Evolutionary conservation across 2,329 filamentous ascomycete genomes (phyloP).

Genomic region (Ophiostoma triangulosporum): DNA sequence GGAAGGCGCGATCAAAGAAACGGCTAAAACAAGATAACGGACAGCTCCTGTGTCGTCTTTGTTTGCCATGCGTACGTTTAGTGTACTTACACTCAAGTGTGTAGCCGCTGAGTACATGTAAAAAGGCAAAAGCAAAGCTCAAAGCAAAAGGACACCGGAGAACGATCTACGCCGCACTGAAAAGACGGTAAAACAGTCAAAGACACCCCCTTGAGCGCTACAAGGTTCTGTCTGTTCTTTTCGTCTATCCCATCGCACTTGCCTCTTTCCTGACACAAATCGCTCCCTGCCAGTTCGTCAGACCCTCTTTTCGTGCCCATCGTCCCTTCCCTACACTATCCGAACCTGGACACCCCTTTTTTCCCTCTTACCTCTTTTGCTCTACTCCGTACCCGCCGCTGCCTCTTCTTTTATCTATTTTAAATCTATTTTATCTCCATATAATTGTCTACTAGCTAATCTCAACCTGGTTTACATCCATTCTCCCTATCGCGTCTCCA

Average conservation of each 20-base stretch:
- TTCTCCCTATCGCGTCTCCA: background rate
- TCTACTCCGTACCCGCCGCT: too few relatives aligned
- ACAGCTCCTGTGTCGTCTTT: background rate
- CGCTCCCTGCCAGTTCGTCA: too few relatives aligned
- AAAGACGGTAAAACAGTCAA: too few relatives aligned
- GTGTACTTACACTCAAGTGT: too few relatives aligned
- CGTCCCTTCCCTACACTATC: background rate
- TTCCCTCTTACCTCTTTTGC: background rate
- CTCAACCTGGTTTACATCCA: background rate
- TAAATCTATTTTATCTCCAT: background rate
- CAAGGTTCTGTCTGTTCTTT: too few relatives aligned
- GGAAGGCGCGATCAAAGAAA: slow-evolving; percentile 2
- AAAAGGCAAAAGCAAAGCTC: too few relatives aligned
- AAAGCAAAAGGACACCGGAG: too few relatives aligned
- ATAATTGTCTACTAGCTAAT: background rate
- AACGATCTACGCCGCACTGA: too few relatives aligned
- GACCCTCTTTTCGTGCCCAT: background rate
- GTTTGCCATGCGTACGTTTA: too few relatives aligned
- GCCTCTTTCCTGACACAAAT: too few relatives aligned
- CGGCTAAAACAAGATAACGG: background rate
- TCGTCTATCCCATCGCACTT: too few relatives aligned
- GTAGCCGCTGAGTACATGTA: background rate
- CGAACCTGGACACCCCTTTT: background rate
- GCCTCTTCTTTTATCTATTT: background rate
- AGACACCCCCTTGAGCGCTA: too few relatives aligned